Evolutionary conservation across 805 yeast species (phyloP), one percentile per base, ranked within the genome.

Genomic region (Suhomyces sp.): DNA sequence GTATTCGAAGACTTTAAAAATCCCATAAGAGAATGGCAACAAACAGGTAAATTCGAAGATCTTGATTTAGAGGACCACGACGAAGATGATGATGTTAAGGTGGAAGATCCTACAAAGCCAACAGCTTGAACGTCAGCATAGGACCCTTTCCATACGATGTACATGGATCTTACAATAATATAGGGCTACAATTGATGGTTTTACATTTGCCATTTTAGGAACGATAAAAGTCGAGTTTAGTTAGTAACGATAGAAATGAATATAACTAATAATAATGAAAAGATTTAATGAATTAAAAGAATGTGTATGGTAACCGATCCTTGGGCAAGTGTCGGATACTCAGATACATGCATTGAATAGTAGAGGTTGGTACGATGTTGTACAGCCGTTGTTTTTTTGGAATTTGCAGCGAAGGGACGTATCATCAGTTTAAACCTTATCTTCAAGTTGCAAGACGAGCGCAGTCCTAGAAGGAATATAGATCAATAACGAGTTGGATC

Each of bases 401-500:
- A n/a, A n/a, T n/a, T n/a, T n/a, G n/a, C n/a, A n/a, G n/a, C 23
- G 23, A 11, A n/a, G n/a, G n/a, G n/a, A n/a, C n/a, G n/a, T n/a
- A n/a, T n/a, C n/a, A n/a, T n/a, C n/a, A n/a, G 16, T 24, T 18
- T 19, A 12, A 29, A 39, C 22, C 29, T 35, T 39, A 18, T 39
- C 39, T 17, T 32, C 19, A 11, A 39, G 37, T 25, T 35, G 37
- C 23, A 68, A 57, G 21, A 68, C 71, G 27, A 68, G 48, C 0
- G 66, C 73, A 7, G 70, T 61, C 60, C 98, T 79, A 25, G 73
- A 70, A n/a, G 98, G 98, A 47, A 88, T 71, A 47, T 79, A 79
- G 7, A 88, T 83, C 60, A 87, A 88, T 32, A 91, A 46, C 40
- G 78, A 83, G 59, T 91, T 86, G 17, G 67, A 61, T 46, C 98